Percentiles rank a stretch among this genome's conserved stretches.
Evolutionary conservation across 257 asterid genomes (phyloP).

Genomic region (Rauvolfia tetraphylla): DNA sequence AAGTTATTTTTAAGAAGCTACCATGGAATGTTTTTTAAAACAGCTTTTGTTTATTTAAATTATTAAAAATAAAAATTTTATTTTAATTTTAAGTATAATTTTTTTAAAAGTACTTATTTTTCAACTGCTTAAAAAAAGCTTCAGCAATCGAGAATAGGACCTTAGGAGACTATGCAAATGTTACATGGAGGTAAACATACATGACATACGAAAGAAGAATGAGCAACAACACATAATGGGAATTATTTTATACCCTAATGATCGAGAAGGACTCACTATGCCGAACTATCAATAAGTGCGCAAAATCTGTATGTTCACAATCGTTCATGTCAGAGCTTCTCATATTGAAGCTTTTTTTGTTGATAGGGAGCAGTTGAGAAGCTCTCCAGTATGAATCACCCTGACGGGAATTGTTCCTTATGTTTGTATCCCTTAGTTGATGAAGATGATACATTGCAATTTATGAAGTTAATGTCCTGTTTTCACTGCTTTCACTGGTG

Average conservation of each 20-base stretch:
- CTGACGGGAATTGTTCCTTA: constrained; percentile 88
- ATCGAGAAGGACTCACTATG: neutral
- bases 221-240: neutral
- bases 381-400: constrained; percentile 90
- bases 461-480: constrained; percentile 98
- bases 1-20: too few species aligned
- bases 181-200: neutral
- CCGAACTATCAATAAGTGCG: neutral
- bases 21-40: too few species aligned
- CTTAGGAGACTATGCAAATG: too few species aligned
- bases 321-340: neutral
- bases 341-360: constrained; percentile 10
- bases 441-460: constrained; percentile 51
- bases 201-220: neutral
- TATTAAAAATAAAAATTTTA: too few species aligned
- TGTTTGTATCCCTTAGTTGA: constrained; percentile 78
- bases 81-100: too few species aligned
- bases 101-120: too few species aligned
- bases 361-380: constrained; percentile 89
- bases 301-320: neutral
- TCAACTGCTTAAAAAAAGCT: too few species aligned
- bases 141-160: too few species aligned
- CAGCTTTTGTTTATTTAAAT: too few species aligned
- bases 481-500: constrained; percentile 98
- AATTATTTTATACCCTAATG: neutral